phyloP scores from a whole-genome alignment of 2,329 filamentous ascomycete species.

The Aciculosporium take region DNA sequence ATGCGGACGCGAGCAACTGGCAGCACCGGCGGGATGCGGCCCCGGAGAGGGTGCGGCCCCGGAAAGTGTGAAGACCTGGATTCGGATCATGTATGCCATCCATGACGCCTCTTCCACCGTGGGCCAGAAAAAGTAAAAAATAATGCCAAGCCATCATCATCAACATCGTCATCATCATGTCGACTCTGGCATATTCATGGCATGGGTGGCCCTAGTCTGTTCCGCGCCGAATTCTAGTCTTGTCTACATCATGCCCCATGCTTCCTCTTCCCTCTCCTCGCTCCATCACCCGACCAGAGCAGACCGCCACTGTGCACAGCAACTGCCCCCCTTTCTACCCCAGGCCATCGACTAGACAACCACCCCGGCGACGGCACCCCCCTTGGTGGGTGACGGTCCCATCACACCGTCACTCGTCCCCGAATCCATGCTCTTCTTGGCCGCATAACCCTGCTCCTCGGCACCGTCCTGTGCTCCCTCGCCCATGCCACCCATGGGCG shows the following conservation, averaged over 20 bases:
- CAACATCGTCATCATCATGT: not conserved
- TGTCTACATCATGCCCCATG: not conserved
- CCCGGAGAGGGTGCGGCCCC: not conserved
- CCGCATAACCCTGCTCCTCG: not conserved
- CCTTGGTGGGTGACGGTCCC: not conserved
- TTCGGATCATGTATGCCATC: too few relatives aligned
- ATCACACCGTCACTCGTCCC: not conserved
- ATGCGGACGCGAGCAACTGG: slow-evolving; percentile 12
- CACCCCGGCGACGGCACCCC: not conserved
- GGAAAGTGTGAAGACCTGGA: too few relatives aligned
- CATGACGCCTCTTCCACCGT: too few relatives aligned
- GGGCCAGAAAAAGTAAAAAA: too few relatives aligned
- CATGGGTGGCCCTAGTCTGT: not conserved
- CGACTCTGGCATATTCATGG: not conserved
- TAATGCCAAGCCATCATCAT: too few relatives aligned
- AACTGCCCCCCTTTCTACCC: too few relatives aligned
- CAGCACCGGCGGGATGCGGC: slow-evolving; percentile 13
- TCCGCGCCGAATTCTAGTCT: not conserved
- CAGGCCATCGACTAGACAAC: too few relatives aligned
- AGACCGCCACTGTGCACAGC: too few relatives aligned
- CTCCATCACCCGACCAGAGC: too few relatives aligned
- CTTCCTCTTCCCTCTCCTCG: not conserved
- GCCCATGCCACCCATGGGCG: not conserved
- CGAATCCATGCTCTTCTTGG: not conserved
- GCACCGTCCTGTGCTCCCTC: not conserved